A percentile compares a stretch with the other conserved stretches of the same genome.
Conservation (phyloP, 805 yeast species). For the Kluyveromyces wickerhamii region DNA sequence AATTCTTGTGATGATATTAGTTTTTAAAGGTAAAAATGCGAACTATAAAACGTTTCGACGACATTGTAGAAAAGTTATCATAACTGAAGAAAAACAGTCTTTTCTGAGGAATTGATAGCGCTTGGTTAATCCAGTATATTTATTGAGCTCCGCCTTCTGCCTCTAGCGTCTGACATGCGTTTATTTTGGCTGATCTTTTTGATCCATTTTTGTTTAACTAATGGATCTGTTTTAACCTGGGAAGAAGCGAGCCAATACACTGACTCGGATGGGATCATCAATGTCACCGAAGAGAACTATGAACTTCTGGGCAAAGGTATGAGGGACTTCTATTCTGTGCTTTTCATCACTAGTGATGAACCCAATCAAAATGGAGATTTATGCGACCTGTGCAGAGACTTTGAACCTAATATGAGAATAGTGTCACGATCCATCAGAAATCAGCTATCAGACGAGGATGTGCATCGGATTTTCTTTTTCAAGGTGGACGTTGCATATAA, state of each 20-base stretch:
- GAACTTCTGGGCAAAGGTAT: constrained; percentile 36
- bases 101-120: too few species aligned
- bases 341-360: constrained; percentile 45
- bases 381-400: constrained; percentile 36
- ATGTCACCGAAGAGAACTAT: constrained; percentile 36
- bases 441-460: constrained; percentile 36
- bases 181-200: too few species aligned
- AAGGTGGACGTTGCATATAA: constrained; percentile 45
- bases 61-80: too few species aligned
- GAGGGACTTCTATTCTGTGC: constrained; percentile 43
- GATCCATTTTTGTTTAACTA: not conserved
- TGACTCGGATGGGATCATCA: constrained; percentile 34
- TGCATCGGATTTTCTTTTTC: constrained; percentile 36
- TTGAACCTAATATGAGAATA: constrained; percentile 34
- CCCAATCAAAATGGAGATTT: constrained; percentile 35
- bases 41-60: too few species aligned
- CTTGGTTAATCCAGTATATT: too few species aligned
- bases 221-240: not conserved
- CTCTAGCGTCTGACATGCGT: too few species aligned
- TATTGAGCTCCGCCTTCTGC: too few species aligned
- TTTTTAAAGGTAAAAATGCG: too few species aligned
- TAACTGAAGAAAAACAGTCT: too few species aligned
- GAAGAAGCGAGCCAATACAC: constrained; percentile 1
- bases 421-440: constrained; percentile 38
- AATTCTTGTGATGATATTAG: too few species aligned